Base-by-base conservation (phyloP, 495 filamentous ascomycete species). In the Xylaria longipes region DNA sequence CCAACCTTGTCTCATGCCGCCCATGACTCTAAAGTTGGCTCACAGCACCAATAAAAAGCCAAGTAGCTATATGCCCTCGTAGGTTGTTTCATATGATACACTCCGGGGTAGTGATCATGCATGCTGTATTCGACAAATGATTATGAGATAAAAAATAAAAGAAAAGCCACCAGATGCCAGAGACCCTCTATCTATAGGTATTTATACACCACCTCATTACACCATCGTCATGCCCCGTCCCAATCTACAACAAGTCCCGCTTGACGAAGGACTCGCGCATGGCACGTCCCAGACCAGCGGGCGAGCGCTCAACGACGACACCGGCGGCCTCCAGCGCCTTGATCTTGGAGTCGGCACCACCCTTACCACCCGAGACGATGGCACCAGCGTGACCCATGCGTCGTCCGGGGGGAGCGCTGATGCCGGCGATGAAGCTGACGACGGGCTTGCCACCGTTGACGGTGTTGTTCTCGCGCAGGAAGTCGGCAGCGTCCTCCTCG, bases 351-450 rank as follows among this genome's bases (percentile, higher is more conserved):
- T 98, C 92, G 66, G 96, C 96, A 79, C 93, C 96, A 79, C 96
- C 96, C 89, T 97, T 98, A 70, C 96, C 96, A 76, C 96, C 96
- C 75, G 92, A 92, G 62, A 99, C 95, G 80, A 99, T 99, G 77
- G 96, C 96, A 85, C 92, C 96, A 75, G 96, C 96, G 87, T 99
- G 96, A 74, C 96, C 96, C 96, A 98, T 99, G 79, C 96, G 91
- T 78, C 96, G 89, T 79, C 96, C 96, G 48, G 96, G 95, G 68
- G 96, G 96, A 70, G 96, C 96, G 69, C 92, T 95, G 84, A 99
- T 98, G 84, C 96, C 96, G 74, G 96, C 96, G 79, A 99, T 99
- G 85, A 99, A 99, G 81, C 91, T 92, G 68, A 99, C 96, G 68
- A 97, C 93, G 71, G 96, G 96, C 88, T 97, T 99, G 77, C 84